Evolutionary conservation across 2,329 filamentous ascomycete genomes (phyloP).

Genomic region (Teratosphaeria zuluensis): DNA sequence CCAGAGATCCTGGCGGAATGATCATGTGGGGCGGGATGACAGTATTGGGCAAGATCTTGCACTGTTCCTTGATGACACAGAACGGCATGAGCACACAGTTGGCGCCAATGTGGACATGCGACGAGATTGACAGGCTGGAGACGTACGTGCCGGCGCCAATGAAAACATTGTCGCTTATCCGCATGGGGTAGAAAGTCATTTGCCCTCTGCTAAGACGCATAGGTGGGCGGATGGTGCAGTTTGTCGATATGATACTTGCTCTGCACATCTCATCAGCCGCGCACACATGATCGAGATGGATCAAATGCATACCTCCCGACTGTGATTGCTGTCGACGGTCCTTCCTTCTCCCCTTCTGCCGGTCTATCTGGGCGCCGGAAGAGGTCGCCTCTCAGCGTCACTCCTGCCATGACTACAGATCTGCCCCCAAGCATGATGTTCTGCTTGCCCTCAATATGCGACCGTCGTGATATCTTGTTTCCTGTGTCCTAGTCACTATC

Average conservation of each 20-base stretch:
- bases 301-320: slow-evolving; percentile 49
- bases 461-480: slow-evolving; percentile 93
- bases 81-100: slow-evolving; percentile 74
- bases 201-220: slow-evolving; percentile 68
- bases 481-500: slow-evolving; percentile 64
- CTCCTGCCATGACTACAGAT: slow-evolving; percentile 90
- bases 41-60: slow-evolving; percentile 73
- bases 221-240: slow-evolving; percentile 71
- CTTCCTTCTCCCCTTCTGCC: slow-evolving; percentile 21
- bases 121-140: slow-evolving; percentile 73
- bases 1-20: slow-evolving; percentile 81
- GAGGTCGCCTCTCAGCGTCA: slow-evolving; percentile 88
- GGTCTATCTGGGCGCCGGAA: slow-evolving; percentile 30
- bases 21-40: slow-evolving; percentile 84
- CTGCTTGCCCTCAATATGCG: slow-evolving; percentile 84
- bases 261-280: slow-evolving; percentile 29
- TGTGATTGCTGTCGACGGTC: slow-evolving; percentile 54
- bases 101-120: slow-evolving; percentile 75
- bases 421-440: slow-evolving; percentile 95
- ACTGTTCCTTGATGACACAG: slow-evolving; percentile 87
- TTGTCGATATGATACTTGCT: slow-evolving; percentile 78
- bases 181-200: slow-evolving; percentile 75
- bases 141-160: slow-evolving; percentile 60
- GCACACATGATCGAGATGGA: neutral
- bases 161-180: slow-evolving; percentile 91